These are phyloP conservation scores for Ramaria rubella DNA, from an alignment of 768 basidiomycete species.

Conservation along the genomic window DNA sequence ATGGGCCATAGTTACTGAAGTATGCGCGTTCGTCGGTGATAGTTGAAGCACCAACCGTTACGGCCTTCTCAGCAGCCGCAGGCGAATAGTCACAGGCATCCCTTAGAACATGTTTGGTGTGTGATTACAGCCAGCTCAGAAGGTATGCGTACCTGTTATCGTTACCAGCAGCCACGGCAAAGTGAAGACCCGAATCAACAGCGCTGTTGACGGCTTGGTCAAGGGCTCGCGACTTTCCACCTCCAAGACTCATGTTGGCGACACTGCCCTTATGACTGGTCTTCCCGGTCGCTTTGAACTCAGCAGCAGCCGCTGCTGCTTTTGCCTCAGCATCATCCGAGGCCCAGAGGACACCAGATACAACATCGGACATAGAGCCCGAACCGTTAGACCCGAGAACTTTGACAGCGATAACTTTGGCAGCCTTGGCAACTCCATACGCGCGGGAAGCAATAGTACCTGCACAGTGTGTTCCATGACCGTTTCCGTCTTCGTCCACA, in stretches of 20 bases:
- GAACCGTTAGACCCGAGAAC: conserved; percentile 92
- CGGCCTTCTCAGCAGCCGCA: conserved; percentile 78
- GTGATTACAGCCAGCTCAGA: background rate
- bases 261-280: conserved; percentile 90
- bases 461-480: conserved; percentile 93
- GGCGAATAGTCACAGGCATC: conserved; percentile 94
- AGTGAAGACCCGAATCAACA: conserved; percentile 80
- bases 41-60: conserved; percentile 92
- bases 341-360: conserved; percentile 84
- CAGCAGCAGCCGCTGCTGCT: conserved; percentile 53
- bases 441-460: conserved; percentile 91
- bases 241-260: conserved; percentile 96
- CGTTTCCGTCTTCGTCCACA: conserved; percentile 85
- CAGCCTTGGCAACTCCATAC: conserved; percentile 95
- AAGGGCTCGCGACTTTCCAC: conserved; percentile 81
- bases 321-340: conserved; percentile 45
- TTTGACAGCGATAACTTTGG: conserved; percentile 85
- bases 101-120: conserved; percentile 62
- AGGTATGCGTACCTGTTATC: conserved; percentile 18
- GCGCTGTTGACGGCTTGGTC: conserved; percentile 83
- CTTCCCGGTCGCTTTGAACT: conserved; percentile 65
- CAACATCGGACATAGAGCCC: conserved; percentile 91
- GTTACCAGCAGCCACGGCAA: conserved; percentile 92
- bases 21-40: conserved; percentile 76
- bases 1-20: conserved; percentile 88